Conservation (phyloP, 148 eudicot genomes). For the Vaccinium darrowii region DNA sequence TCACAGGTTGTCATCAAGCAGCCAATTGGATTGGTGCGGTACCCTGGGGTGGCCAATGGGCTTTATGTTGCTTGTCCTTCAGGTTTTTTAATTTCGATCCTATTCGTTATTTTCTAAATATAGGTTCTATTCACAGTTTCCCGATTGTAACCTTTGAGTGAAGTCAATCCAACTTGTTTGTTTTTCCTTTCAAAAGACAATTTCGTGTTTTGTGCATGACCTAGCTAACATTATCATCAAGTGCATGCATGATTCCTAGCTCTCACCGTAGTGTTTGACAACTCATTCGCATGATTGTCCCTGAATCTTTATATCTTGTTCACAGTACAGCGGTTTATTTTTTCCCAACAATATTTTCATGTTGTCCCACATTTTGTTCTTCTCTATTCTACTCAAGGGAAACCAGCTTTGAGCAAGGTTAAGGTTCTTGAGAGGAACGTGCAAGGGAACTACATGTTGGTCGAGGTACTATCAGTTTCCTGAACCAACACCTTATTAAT, state of each 20-base stretch:
- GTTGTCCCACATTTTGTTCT: background rate
- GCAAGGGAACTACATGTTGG: slow-evolving; percentile 55
- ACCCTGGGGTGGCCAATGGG: slow-evolving; percentile 93
- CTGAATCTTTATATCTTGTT: background rate
- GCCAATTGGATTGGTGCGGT: slow-evolving; percentile 75
- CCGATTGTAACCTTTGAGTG: background rate
- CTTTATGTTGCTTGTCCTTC: slow-evolving; percentile 83
- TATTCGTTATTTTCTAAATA: background rate
- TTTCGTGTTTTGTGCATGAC: no score
- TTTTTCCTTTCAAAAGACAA: no score
- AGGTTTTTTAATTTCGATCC: slow-evolving; percentile 41
- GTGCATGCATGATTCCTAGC: background rate
- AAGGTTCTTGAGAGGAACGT: slow-evolving; percentile 62
- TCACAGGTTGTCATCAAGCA: slow-evolving; percentile 64
- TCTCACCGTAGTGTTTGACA: background rate
- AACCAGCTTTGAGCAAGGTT: slow-evolving; percentile 90
- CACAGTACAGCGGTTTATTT: background rate
- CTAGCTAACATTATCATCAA: background rate
- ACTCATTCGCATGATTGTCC: background rate
- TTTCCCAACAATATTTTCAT: background rate
- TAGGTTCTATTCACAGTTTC: background rate
- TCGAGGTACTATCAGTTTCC: slow-evolving; percentile 54
- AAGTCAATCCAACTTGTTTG: background rate
- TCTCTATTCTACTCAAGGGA: slow-evolving; percentile 41
- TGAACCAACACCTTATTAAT: no score